These are phyloP conservation scores for Saussurea involucrata DNA, from an alignment of 129 eudicot genomes.

Conservation along the genomic window DNA sequence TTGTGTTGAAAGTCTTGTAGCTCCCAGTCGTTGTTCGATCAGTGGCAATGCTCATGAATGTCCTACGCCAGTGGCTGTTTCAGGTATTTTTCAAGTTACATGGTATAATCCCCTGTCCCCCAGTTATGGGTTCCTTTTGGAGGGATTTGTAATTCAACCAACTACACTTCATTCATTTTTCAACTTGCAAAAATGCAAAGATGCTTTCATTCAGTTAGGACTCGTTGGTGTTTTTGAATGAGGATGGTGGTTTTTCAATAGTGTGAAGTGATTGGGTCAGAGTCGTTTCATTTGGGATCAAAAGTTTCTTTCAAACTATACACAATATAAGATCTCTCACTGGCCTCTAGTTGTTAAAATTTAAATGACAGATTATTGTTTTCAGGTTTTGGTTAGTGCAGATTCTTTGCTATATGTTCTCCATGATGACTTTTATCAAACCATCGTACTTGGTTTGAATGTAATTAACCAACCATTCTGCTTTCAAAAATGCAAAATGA, in stretches of 20 bases:
- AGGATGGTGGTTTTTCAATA: neutral
- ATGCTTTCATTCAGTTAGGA: neutral
- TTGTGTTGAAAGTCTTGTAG: slow-evolving; percentile 10
- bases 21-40: neutral
- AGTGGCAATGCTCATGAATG: slow-evolving; percentile 10
- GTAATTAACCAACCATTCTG: neutral
- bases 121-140: neutral
- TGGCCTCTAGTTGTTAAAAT: neutral
- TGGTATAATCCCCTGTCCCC: neutral
- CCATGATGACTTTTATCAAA: neutral
- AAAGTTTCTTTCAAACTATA: neutral
- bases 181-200: neutral
- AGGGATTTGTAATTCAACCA: neutral
- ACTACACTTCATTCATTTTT: neutral
- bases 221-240: neutral
- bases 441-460: neutral
- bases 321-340: neutral
- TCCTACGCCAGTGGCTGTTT: slow-evolving; percentile 5
- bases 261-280: neutral
- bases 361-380: neutral
- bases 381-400: neutral
- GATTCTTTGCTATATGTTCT: neutral
- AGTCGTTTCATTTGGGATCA: neutral
- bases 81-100: slow-evolving; percentile 16
- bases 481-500: neutral